Evolutionary conservation across 1,139 yeast genomes (phyloP).

Genomic region (Geotrichum bryndzae): DNA sequence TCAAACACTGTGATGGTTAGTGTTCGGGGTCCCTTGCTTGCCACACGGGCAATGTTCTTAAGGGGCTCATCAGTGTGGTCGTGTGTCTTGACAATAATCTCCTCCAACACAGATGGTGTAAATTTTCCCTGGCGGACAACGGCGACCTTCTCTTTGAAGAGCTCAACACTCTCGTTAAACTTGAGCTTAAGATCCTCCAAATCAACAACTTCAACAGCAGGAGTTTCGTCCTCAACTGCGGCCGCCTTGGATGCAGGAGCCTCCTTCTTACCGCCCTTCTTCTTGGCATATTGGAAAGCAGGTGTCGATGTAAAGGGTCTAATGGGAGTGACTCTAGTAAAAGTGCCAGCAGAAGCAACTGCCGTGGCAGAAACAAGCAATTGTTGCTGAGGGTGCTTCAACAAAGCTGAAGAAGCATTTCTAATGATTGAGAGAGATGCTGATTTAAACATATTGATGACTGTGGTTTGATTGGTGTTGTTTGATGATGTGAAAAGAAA

Average conservation of each 20-base stretch:
- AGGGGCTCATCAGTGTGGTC: slow-evolving; percentile 45
- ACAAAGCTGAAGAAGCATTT: not conserved
- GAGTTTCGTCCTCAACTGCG: not conserved
- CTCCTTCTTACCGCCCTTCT: slow-evolving; percentile 6
- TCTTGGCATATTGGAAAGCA: slow-evolving; percentile 1
- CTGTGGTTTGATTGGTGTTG: not conserved
- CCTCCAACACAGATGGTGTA: slow-evolving; percentile 61
- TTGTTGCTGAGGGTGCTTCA: not conserved
- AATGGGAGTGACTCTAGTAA: not conserved
- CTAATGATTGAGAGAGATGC: not conserved
- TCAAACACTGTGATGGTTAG: slow-evolving; percentile 76
- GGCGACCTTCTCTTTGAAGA: slow-evolving; percentile 50
- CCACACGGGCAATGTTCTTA: slow-evolving; percentile 68
- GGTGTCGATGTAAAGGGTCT: slow-evolving; percentile 1
- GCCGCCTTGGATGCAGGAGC: not conserved
- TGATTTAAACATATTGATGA: not conserved
- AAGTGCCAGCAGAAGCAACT: not conserved
- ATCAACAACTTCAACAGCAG: slow-evolving; percentile 15
- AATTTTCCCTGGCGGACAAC: slow-evolving; percentile 65
- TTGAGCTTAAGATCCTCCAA: slow-evolving; percentile 39
- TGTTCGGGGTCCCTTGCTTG: slow-evolving; percentile 61
- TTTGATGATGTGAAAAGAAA: no score
- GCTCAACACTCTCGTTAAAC: slow-evolving; percentile 47
- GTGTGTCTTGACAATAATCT: slow-evolving; percentile 45
- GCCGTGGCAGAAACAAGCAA: not conserved